A percentile compares a stretch with the other conserved stretches of the same genome.
phyloP scores from a whole-genome alignment of 768 basidiomycete genomes.

The Lactifluus echinatus region DNA sequence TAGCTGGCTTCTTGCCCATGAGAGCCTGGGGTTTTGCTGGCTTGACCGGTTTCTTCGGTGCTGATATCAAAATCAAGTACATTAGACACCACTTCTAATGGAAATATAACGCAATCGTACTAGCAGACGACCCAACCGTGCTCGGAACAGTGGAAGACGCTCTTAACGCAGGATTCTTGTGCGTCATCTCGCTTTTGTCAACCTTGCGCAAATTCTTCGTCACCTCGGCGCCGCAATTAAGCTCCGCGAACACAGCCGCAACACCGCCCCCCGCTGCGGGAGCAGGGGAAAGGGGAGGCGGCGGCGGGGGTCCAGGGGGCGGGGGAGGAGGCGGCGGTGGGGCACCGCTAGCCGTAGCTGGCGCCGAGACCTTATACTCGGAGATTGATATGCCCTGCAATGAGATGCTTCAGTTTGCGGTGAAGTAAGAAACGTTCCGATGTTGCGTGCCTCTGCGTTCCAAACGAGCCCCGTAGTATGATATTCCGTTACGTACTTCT shows the following conservation, averaged over 20 bases:
- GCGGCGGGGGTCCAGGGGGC: conserved; percentile 32
- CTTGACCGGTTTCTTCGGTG: conserved; percentile 58
- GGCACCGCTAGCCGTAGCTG: conserved; percentile 32
- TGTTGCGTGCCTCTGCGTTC: conserved; percentile 62
- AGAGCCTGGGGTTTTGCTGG: conserved; percentile 81
- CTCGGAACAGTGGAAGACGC: conserved; percentile 43
- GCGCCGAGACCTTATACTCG: conserved; percentile 38
- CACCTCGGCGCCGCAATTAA: conserved; percentile 85
- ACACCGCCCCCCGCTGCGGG: conserved; percentile 41
- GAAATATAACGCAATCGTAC: background rate
- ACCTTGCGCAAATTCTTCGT: conserved; percentile 91
- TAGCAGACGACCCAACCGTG: conserved; percentile 21
- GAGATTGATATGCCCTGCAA: conserved; percentile 48
- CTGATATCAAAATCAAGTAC: background rate
- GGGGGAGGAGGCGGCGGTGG: conserved; percentile 38
- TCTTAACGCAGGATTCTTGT: conserved; percentile 90
- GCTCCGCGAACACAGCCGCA: conserved; percentile 79
- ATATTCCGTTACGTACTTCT: conserved; percentile 75
- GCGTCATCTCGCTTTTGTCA: conserved; percentile 94
- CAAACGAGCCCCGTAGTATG: conserved; percentile 83
- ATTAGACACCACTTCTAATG: background rate
- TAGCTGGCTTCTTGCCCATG: conserved; percentile 85
- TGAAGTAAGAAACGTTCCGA: background rate
- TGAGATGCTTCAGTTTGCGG: background rate
- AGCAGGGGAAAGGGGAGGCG: conserved; percentile 28